These are phyloP conservation scores for Ustilago vetiveriae DNA, from an alignment of 1,284 basidiomycete genomes.

Conservation along the genomic window DNA sequence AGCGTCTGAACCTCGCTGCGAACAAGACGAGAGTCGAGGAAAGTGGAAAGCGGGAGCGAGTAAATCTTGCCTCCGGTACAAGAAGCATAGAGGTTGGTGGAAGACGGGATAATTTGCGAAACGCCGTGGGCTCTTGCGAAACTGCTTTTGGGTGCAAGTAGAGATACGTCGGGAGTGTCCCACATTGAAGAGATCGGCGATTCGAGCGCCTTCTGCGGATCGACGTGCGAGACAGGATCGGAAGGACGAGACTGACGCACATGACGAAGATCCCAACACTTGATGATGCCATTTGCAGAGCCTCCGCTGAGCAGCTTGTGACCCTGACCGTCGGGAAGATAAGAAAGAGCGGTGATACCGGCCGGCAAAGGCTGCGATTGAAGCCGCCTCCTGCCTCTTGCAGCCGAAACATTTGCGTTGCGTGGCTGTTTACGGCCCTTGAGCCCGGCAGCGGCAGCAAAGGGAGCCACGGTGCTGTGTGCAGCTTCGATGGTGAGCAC, in stretches of 20 bases:
- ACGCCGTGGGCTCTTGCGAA: constrained; percentile 58
- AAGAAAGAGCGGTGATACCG: constrained; percentile 58
- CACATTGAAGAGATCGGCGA: constrained; percentile 7
- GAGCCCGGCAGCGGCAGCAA: background rate
- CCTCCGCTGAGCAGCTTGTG: constrained; percentile 55
- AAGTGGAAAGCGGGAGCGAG: constrained; percentile 29
- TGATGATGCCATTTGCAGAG: constrained; percentile 58
- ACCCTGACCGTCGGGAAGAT: constrained; percentile 41
- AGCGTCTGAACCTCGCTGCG: constrained; percentile 26
- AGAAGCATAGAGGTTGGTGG: constrained; percentile 49
- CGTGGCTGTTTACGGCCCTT: constrained; percentile 12
- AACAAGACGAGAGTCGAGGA: constrained; percentile 15
- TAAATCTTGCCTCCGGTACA: constrained; percentile 63
- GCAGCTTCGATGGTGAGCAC: constrained; percentile 58
- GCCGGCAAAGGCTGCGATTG: constrained; percentile 14
- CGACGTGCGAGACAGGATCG: constrained; percentile 7
- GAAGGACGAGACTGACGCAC: constrained; percentile 9
- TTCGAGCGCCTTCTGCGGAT: constrained; percentile 1
- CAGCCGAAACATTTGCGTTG: background rate
- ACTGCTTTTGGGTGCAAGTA: constrained; percentile 12
- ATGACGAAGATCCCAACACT: constrained; percentile 63
- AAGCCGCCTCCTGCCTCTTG: constrained; percentile 11
- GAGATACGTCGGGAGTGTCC: constrained; percentile 41
- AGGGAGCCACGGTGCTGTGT: constrained; percentile 20
- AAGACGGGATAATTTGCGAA: constrained; percentile 51